Evolutionary conservation across 495 filamentous ascomycete genomes (phyloP).

Genomic region (Talaromyces liani): DNA sequence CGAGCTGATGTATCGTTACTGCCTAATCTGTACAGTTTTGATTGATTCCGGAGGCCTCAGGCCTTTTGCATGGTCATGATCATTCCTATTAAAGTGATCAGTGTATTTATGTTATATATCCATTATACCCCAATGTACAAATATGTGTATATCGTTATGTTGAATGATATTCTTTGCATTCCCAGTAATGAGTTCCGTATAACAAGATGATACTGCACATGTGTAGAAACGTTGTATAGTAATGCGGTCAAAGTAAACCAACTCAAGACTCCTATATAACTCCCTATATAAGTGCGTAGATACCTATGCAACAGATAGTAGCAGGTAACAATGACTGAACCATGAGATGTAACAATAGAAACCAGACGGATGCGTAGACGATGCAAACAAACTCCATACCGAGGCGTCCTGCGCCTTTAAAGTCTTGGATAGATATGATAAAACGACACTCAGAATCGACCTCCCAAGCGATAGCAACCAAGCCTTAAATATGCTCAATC

Average conservation of each 20-base stretch:
- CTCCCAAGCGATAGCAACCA: neutral
- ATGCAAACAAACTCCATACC: neutral
- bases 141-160: neutral
- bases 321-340: neutral
- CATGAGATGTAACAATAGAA: neutral
- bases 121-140: neutral
- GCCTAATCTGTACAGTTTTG: neutral
- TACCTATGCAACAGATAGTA: neutral
- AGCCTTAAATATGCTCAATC: conserved; percentile 59
- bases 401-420: neutral
- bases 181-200: neutral
- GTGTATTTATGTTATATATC: neutral
- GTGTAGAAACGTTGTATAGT: neutral
- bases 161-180: neutral
- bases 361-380: neutral
- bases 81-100: neutral
- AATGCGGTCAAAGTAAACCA: neutral
- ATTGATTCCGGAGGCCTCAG: neutral
- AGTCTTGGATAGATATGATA: neutral
- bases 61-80: neutral
- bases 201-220: neutral
- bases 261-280: neutral
- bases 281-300: neutral
- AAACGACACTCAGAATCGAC: neutral
- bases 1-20: neutral